These are phyloP conservation scores for Salvia hispanica DNA, from an alignment of 257 asterid species.

Conservation along the genomic window DNA sequence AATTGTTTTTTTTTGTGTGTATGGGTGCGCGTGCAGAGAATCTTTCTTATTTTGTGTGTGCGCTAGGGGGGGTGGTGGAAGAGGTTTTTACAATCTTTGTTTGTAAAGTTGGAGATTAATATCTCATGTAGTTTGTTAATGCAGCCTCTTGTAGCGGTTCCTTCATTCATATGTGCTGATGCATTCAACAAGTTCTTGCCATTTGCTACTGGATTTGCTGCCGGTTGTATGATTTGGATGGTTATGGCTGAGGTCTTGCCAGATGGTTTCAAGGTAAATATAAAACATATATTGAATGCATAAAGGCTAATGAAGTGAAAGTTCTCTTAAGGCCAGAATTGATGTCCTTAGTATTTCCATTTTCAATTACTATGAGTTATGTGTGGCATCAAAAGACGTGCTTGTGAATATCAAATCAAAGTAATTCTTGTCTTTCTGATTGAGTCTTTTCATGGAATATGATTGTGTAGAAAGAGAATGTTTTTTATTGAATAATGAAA, in stretches of 20 bases:
- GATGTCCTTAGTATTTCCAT: slow-evolving; percentile 9
- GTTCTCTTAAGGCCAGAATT: neutral
- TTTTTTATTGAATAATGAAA: neutral
- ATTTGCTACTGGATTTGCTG: slow-evolving; percentile 98
- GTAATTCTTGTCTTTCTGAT: neutral
- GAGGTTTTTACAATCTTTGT: slow-evolving; percentile 18
- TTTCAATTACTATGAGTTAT: neutral
- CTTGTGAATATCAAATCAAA: neutral
- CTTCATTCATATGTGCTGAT: slow-evolving; percentile 92
- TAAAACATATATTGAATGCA: neutral
- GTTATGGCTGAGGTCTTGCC: slow-evolving; percentile 97
- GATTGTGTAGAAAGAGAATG: neutral
- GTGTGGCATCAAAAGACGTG: slow-evolving; percentile 9
- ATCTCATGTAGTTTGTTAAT: slow-evolving; percentile 34
- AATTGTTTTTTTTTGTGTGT: neutral
- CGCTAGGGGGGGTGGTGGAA: neutral
- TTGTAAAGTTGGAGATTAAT: slow-evolving; percentile 26
- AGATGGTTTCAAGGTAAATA: slow-evolving; percentile 84
- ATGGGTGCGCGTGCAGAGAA: neutral
- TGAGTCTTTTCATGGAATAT: too few species aligned
- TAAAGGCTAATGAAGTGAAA: neutral
- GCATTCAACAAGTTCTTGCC: slow-evolving; percentile 95
- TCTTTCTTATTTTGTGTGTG: neutral
- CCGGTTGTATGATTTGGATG: slow-evolving; percentile 99
- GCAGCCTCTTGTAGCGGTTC: slow-evolving; percentile 99